Percentiles rank a stretch among this genome's conserved stretches.
Evolutionary conservation across 2,329 filamentous ascomycete genomes (phyloP).

Genomic region (Chaetoscypha palmicola): DNA sequence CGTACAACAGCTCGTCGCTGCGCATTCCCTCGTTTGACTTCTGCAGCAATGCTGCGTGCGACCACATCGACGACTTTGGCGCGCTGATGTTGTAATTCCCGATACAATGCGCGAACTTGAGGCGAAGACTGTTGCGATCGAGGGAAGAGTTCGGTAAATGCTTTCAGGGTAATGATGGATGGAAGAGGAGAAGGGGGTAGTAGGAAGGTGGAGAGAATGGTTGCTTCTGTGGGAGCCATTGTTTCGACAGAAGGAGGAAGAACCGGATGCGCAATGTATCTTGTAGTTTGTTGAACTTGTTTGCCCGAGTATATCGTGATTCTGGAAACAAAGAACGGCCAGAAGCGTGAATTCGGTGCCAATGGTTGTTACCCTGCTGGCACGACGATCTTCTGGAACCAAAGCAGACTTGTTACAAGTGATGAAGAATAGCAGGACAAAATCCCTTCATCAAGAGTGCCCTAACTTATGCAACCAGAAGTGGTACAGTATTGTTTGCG

Average conservation of each 20-base stretch:
- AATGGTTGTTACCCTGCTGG: too few species aligned
- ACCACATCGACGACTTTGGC: conserved; percentile 62
- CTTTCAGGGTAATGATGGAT: conserved; percentile 62
- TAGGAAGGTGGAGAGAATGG: conserved; percentile 71
- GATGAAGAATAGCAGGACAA: too few species aligned
- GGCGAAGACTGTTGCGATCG: conserved; percentile 36
- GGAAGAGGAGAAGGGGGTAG: conserved; percentile 69
- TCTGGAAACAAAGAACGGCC: too few species aligned
- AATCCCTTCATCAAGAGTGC: too few species aligned
- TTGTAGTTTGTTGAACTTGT: too few species aligned
- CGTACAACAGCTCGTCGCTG: conserved; percentile 52
- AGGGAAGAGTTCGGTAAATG: conserved; percentile 74
- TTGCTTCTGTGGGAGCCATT: conserved; percentile 69
- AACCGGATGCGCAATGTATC: too few species aligned
- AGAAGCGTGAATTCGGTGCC: too few species aligned
- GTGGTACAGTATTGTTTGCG: conserved; percentile 19
- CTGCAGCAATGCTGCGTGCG: conserved; percentile 55
- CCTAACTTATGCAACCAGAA: too few species aligned
- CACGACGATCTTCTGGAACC: too few species aligned
- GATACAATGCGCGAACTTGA: conserved; percentile 49
- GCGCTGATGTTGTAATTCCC: conserved; percentile 70
- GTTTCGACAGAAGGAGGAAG: too few species aligned
- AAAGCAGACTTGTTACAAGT: too few species aligned
- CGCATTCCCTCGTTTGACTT: conserved; percentile 53
- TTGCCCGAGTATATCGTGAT: too few species aligned